Evolutionary conservation across 805 yeast species (phyloP).

Genomic region (Spathaspora girioi): DNA sequence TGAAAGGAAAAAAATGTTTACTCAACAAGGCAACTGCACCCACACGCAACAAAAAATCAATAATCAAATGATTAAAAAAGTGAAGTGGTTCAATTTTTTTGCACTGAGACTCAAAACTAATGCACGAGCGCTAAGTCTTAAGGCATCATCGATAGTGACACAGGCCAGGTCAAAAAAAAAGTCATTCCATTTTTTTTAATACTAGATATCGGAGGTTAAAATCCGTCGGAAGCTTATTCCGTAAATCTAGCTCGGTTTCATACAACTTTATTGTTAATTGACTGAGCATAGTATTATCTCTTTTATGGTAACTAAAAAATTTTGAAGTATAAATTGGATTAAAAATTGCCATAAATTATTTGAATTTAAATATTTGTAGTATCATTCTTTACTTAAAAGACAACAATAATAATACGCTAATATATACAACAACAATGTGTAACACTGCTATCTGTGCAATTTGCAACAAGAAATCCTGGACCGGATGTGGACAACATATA

Average conservation of each 20-base stretch:
- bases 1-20: not conserved
- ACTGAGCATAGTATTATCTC: too few species aligned
- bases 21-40: not conserved
- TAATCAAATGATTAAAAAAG: not conserved
- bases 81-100: not conserved
- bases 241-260: not conserved
- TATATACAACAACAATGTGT: constrained; percentile 24
- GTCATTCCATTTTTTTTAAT: not conserved
- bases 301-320: not conserved
- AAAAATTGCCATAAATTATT: not conserved
- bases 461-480: constrained; percentile 51
- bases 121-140: not conserved
- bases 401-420: not conserved
- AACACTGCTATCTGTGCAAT: constrained; percentile 34
- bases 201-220: not conserved
- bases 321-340: not conserved
- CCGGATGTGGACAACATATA: constrained; percentile 60
- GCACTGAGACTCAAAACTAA: not conserved
- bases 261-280: too few species aligned
- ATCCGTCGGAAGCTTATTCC: not conserved
- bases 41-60: not conserved
- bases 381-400: not conserved
- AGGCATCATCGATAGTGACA: not conserved
- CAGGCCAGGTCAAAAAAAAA: not conserved
- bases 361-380: not conserved